Percentiles rank a stretch among this genome's conserved stretches.
phyloP scores from a whole-genome alignment of 805 yeast genomes.

The Yarrowia phangngaensis region DNA sequence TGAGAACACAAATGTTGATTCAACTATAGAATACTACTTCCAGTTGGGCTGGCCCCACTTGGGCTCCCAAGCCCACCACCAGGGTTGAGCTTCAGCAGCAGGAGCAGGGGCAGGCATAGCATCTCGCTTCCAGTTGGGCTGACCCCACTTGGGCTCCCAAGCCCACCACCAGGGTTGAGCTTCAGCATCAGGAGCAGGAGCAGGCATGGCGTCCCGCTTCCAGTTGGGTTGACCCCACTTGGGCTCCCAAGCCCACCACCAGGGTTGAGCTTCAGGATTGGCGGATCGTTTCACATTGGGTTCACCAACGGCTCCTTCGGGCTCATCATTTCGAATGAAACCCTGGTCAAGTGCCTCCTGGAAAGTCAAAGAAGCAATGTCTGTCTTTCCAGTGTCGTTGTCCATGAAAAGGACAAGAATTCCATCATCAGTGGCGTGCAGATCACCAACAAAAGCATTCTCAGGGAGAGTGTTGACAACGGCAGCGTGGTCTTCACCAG shows the following conservation, averaged over 20 bases:
- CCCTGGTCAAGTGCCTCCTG: constrained; percentile 1
- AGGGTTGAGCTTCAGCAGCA: constrained; percentile 5
- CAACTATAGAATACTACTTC: no score
- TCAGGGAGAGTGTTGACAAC: no score
- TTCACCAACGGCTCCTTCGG: no score
- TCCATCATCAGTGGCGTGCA: neutral
- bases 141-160: constrained; percentile 5
- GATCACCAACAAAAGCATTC: neutral
- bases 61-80: no score
- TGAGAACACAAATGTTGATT: no score
- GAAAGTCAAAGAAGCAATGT: neutral
- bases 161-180: constrained; percentile 21
- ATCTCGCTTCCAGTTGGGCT: constrained; percentile 26
- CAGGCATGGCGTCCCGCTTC: no score
- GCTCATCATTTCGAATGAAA: no score
- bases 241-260: constrained; percentile 2
- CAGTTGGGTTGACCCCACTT: no score
- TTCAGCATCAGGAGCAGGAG: constrained; percentile 4
- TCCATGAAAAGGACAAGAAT: no score
- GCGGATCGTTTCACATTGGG: no score
- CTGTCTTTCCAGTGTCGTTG: neutral
- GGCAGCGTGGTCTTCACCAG: neutral
- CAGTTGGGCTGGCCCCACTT: no score
- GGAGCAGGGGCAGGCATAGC: constrained; percentile 8
- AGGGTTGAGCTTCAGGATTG: constrained; percentile 3